phyloP scores from a whole-genome alignment of 2,329 filamentous ascomycete species.

The Cladobotryum protrusum region DNA sequence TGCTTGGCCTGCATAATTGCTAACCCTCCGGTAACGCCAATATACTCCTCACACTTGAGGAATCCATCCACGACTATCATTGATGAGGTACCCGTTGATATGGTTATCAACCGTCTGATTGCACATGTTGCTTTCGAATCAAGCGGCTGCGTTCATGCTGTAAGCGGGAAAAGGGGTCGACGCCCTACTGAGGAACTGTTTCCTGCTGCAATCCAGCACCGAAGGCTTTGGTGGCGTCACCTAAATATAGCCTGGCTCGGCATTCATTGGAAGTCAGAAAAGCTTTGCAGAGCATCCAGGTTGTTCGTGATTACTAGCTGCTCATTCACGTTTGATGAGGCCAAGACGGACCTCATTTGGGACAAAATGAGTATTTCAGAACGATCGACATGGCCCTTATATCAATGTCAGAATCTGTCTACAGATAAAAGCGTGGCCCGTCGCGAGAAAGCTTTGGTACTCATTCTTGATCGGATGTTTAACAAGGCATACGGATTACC shows the following conservation, averaged over 20 bases:
- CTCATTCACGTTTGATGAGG: not conserved
- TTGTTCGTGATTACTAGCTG: not conserved
- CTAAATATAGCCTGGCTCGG: not conserved
- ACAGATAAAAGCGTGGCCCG: not conserved
- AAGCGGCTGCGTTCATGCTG: conserved; percentile 1
- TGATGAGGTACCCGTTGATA: not conserved
- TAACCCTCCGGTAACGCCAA: not conserved
- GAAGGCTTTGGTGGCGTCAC: not conserved
- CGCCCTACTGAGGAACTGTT: not conserved
- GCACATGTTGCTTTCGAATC: conserved; percentile 3
- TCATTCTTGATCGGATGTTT: not conserved
- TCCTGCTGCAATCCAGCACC: not conserved
- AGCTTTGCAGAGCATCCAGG: not conserved
- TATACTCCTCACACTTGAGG: not conserved
- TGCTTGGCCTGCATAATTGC: not conserved
- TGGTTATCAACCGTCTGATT: not conserved
- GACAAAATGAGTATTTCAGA: not conserved
- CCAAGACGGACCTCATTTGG: conserved; percentile 1
- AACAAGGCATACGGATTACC: not conserved
- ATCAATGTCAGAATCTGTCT: not conserved
- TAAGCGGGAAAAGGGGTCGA: not conserved
- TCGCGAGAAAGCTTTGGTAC: not conserved
- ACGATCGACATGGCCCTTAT: not conserved
- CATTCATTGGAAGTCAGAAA: conserved; percentile 2
- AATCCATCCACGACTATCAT: not conserved